A percentile compares a stretch with the other conserved stretches of the same genome.
Conservation (phyloP, 169 alveolate species). For the Cryptosporidium canis region DNA sequence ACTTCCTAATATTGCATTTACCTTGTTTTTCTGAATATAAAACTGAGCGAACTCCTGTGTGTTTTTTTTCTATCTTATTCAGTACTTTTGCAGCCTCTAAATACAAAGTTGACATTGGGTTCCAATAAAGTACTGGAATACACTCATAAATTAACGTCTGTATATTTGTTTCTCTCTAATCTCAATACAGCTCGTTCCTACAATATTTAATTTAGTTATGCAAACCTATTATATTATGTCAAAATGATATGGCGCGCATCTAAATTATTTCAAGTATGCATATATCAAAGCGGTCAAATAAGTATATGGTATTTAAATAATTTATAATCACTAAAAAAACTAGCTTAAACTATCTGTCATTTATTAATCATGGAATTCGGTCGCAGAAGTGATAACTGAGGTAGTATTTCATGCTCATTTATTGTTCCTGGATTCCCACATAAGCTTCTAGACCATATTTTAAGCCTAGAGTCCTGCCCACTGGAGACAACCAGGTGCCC, state of each 20-base stretch:
- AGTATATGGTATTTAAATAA: neutral
- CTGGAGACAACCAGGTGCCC: slow-evolving; percentile 89
- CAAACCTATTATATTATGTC: neutral
- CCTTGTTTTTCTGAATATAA: slow-evolving; percentile 19
- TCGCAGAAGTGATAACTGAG: slow-evolving; percentile 48
- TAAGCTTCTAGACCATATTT: slow-evolving; percentile 63
- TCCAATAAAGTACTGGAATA: neutral
- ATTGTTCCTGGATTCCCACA: slow-evolving; percentile 66
- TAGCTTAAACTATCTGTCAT: neutral
- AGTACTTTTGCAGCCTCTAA: slow-evolving; percentile 55
- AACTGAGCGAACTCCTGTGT: slow-evolving; percentile 26
- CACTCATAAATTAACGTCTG: neutral
- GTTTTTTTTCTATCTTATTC: slow-evolving; percentile 26
- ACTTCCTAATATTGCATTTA: slow-evolving; percentile 17
- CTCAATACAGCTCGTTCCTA: neutral
- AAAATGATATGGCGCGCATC: neutral
- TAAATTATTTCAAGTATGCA: neutral
- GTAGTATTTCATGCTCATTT: slow-evolving; percentile 67
- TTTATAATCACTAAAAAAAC: neutral
- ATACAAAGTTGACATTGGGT: slow-evolving; percentile 40
- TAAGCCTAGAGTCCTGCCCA: slow-evolving; percentile 81
- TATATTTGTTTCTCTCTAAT: neutral
- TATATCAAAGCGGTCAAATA: neutral
- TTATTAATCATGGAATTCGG: neutral
- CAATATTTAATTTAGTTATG: neutral